Percentiles rank a stretch among this genome's conserved stretches.
Conservation (phyloP, 495 filamentous ascomycete species). For the Chaetomium fimeti region DNA sequence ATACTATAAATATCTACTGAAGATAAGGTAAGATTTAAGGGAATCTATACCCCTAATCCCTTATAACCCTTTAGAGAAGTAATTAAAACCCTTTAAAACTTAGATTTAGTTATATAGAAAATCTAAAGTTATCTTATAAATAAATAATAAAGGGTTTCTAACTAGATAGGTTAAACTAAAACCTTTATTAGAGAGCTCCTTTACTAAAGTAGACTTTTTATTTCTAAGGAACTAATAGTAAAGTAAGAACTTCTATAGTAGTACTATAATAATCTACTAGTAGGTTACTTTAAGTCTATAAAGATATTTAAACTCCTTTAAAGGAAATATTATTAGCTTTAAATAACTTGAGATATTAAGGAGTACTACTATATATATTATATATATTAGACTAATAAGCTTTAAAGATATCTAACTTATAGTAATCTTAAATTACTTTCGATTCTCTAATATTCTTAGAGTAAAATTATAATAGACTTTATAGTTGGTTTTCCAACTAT, state of each 20-base stretch:
- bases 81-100: too few species aligned
- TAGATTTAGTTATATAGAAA: too few species aligned
- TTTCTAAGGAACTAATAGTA: background rate
- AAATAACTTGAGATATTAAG: background rate
- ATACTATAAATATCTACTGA: too few species aligned
- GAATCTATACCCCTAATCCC: too few species aligned
- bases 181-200: too few species aligned
- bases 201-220: background rate
- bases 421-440: background rate
- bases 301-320: background rate
- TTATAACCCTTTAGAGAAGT: too few species aligned
- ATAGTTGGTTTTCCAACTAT: background rate
- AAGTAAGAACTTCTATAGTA: background rate
- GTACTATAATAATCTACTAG: background rate
- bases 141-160: too few species aligned
- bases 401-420: background rate
- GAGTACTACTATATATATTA: background rate
- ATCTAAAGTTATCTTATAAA: too few species aligned
- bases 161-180: too few species aligned
- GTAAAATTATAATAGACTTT: background rate
- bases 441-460: background rate
- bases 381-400: background rate
- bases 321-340: background rate
- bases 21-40: too few species aligned
- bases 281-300: background rate